Evolutionary conservation across 2,329 filamentous ascomycete genomes (phyloP).

Genomic region (Fusarium acutatum): DNA sequence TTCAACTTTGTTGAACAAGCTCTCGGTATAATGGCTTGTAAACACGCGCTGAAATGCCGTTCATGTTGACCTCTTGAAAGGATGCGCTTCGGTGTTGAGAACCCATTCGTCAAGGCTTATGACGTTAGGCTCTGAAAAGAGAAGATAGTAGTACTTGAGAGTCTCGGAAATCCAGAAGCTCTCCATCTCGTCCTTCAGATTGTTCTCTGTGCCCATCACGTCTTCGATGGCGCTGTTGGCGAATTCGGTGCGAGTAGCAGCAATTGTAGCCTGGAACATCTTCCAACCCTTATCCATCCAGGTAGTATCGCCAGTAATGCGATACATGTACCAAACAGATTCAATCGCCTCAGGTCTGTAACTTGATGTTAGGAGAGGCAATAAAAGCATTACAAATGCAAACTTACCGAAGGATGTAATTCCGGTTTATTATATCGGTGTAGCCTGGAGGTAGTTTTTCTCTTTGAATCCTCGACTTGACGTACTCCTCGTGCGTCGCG

Average conservation of each 20-base stretch:
- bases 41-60: not conserved
- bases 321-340: slow-evolving; percentile 89
- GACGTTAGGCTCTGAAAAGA: slow-evolving; percentile 75
- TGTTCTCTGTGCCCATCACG: slow-evolving; percentile 58
- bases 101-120: slow-evolving; percentile 75
- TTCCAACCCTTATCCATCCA: slow-evolving; percentile 87
- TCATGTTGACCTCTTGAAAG: slow-evolving; percentile 57
- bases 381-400: slow-evolving; percentile 16
- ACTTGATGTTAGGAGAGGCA: slow-evolving; percentile 9
- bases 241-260: slow-evolving; percentile 69
- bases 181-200: slow-evolving; percentile 74
- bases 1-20: not conserved
- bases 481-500: slow-evolving; percentile 63
- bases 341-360: slow-evolving; percentile 84
- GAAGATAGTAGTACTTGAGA: slow-evolving; percentile 89
- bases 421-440: slow-evolving; percentile 51
- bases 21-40: not conserved
- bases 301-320: slow-evolving; percentile 79
- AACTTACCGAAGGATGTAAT: slow-evolving; percentile 70
- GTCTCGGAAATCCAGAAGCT: slow-evolving; percentile 93
- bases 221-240: slow-evolving; percentile 77
- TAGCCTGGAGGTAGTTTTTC: slow-evolving; percentile 62
- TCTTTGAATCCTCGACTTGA: slow-evolving; percentile 54
- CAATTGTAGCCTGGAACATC: slow-evolving; percentile 80
- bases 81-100: slow-evolving; percentile 71